Percentiles rank a stretch among this genome's conserved stretches.
These are phyloP conservation scores for Neckera pumila DNA, from an alignment of 225 moss, liverwort and hornwort species.

Conservation along the genomic window DNA sequence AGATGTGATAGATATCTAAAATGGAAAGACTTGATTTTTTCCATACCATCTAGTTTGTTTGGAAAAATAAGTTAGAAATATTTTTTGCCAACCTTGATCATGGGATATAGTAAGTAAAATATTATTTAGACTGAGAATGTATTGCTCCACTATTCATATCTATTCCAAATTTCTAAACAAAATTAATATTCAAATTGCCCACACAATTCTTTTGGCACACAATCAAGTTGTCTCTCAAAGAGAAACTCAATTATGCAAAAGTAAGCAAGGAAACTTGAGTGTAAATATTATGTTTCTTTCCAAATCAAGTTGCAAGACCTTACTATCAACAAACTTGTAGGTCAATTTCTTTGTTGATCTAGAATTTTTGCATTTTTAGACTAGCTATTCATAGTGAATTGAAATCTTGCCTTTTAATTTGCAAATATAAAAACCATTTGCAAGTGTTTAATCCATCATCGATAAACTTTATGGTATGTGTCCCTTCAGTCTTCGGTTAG, in stretches of 20 bases:
- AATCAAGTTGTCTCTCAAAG: background rate
- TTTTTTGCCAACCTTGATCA: background rate
- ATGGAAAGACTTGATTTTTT: background rate
- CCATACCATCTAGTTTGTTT: too few species aligned
- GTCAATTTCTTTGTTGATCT: background rate
- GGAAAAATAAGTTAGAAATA: background rate
- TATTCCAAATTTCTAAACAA: background rate
- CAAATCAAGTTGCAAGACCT: background rate
- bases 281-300: background rate
- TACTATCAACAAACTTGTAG: background rate
- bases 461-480: background rate
- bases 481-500: too few species aligned
- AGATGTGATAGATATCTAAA: background rate
- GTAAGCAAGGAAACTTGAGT: too few species aligned
- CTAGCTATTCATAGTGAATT: background rate
- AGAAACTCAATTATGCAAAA: background rate
- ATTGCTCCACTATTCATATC: background rate
- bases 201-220: background rate
- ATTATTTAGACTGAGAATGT: rapidly evolving
- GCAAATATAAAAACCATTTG: background rate
- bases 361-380: background rate
- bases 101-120: rapidly evolving
- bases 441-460: background rate
- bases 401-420: background rate
- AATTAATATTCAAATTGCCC: background rate